Evolutionary conservation across 208 protist genomes (phyloP), one percentile per base, ranked within the genome.

Genomic region (Jaenimonas drosophilae): DNA sequence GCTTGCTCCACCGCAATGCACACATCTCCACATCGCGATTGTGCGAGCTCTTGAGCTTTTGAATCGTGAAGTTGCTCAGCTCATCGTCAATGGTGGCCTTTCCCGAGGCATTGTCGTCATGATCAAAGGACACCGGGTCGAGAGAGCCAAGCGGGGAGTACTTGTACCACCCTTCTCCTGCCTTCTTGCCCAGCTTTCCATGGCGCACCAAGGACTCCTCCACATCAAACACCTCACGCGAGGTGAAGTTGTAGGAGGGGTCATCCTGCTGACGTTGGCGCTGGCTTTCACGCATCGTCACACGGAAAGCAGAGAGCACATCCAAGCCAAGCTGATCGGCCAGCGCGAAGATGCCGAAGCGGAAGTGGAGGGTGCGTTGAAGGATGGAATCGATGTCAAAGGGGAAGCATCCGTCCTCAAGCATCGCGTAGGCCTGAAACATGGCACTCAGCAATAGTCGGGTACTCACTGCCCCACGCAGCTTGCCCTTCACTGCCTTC

Each of bases 251-350:
- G 14, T 49, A 30, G n/a, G 60, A 31, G 20, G 33, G 24, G n/a
- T 44, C 34, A 3, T 51, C 21, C 16, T 41, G 42, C 23, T 17
- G 16, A 5, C 26, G 23, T 19, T 25, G 41, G 41, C 12, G 41
- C 12, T 16, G 23, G 25, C 19, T 19, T 5, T 33, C 9, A 14
- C 37, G 33, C 7, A 70, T 24, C 20, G 27, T 6, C 9, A 19
- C 19, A 28, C 57, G 24, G 11, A 64, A 44, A 26, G 37, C 9
- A 11, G 54, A 33, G 11, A 31, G 42, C 12, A 88, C 67, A 46
- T 96, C 82, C 16, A 95, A 46, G 1, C 92, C 92, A 23, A 77
- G 68, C 20, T 91, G 48, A 49, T 97, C 89, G 37, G 83, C 66
- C 53, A 95, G 34, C 46, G 76, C 58, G 21, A 96, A 87, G 5